Evolutionary conservation across 495 filamentous ascomycete genomes (phyloP).

Genomic region (Xylaria palmicola): DNA sequence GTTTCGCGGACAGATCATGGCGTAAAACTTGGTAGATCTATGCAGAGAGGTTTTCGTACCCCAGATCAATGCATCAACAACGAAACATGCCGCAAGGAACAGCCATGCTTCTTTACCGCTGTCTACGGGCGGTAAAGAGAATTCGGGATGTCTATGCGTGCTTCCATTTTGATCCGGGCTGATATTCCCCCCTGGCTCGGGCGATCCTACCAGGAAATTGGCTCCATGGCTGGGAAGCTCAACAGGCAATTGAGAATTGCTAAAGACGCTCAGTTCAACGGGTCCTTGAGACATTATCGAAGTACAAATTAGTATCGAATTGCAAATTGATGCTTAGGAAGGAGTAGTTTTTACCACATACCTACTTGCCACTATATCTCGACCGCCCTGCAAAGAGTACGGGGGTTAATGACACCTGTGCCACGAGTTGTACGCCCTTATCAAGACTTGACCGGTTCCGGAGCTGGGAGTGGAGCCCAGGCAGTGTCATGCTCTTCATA

Average conservation of each 20-base stretch:
- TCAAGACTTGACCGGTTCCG: constrained; percentile 3
- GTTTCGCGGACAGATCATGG: no score
- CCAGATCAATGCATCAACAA: constrained; percentile 66
- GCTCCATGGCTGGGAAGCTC: background rate
- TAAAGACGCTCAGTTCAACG: background rate
- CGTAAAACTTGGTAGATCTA: background rate
- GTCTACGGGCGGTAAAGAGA: constrained; percentile 58
- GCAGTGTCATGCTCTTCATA: no score
- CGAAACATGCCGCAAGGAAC: constrained; percentile 60
- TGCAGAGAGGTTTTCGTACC: constrained; percentile 38
- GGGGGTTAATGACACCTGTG: no score
- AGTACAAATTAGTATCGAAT: background rate
- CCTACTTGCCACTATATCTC: no score
- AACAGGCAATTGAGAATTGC: background rate
- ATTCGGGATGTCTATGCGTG: constrained; percentile 14
- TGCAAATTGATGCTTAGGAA: background rate
- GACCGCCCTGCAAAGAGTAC: no score
- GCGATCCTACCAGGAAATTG: background rate
- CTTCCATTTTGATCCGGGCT: background rate
- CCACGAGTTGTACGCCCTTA: constrained; percentile 2
- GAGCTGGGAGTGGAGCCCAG: background rate
- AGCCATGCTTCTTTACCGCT: constrained; percentile 64
- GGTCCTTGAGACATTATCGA: constrained; percentile 2
- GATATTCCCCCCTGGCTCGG: background rate
- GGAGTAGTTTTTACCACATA: background rate